Base-by-base conservation (phyloP, 495 filamentous ascomycete genomes). In the Melanomma pulvis-pyrius region DNA sequence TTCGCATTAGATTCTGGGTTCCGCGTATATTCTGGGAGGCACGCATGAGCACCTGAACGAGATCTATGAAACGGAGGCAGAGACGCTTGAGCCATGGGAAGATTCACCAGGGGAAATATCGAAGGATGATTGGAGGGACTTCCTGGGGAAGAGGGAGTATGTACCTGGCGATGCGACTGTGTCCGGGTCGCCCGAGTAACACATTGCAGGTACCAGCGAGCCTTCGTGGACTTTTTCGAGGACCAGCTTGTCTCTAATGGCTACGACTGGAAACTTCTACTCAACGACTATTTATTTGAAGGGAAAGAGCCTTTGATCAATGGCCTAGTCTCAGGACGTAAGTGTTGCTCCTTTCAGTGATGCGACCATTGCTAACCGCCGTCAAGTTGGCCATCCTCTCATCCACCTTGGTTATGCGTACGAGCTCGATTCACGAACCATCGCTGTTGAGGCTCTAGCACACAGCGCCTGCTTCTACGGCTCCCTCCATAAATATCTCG, bases 201-300 rank as follows among this genome's bases (percentile, higher is more conserved):
- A n/a, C 9, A 11, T 1, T 25, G 17, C 46, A 88, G 86, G 59
- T 96, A 96, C 74, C 90, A 99, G 73, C 82, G 96, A 29, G 92
- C 93, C 3, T 97, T 87, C 72, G 79, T 97, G 21, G 91, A 97
- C 74, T 96, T 92, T 71, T 97, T 94, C 71, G 93, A 97, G 73
- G 93, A 97, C 74, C 83, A 90, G 63, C 77, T 97, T 47, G 91
- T 88, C 6, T 82, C 83, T 29, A 81, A 87, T 58, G 81, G 83
- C 39, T 97, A 96, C 76, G 84, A 94, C 74, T 97, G 93, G 93
- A 91, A 88, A 72, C 76, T 79, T 39, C 84, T 96, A 6, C 79
- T 96, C 1, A 78, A 84, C 2, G 84, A 94, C 55, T 96, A 90
- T 70, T 70, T 97, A 32, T 89, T 92, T 59, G 76, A 82, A 15